Conservation (phyloP, 768 basidiomycete species). For the Mycena vulgaris region DNA sequence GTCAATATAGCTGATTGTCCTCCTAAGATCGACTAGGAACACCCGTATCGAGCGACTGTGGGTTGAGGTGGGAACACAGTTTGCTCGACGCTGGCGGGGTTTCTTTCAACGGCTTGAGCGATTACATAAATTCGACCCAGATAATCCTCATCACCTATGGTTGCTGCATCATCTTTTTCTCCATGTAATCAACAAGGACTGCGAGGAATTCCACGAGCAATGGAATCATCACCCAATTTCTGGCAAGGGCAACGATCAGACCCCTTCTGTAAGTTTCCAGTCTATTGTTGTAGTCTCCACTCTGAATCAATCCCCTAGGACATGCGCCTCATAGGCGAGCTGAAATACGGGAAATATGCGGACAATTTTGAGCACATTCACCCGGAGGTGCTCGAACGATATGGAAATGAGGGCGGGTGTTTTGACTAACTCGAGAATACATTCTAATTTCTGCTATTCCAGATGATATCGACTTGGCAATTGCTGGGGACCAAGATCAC, state of each 20-base stretch:
- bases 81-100: constrained; percentile 46
- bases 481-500: constrained; percentile 8
- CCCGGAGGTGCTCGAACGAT: constrained; percentile 17
- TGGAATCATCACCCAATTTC: constrained; percentile 53
- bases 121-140: constrained; percentile 42
- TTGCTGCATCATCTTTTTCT: constrained; percentile 42
- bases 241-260: constrained; percentile 37
- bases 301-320: constrained; percentile 13
- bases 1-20: background rate
- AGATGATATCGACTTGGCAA: constrained; percentile 7
- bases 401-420: constrained; percentile 9
- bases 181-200: constrained; percentile 46
- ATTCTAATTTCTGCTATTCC: background rate
- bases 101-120: constrained; percentile 49
- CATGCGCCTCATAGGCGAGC: constrained; percentile 18
- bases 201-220: constrained; percentile 41
- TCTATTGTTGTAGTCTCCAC: no score
- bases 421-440: background rate
- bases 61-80: constrained; percentile 50
- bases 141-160: constrained; percentile 27
- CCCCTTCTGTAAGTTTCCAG: constrained; percentile 19
- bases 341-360: constrained; percentile 29
- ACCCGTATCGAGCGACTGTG: constrained; percentile 36
- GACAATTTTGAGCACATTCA: constrained; percentile 26
- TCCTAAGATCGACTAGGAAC: constrained; percentile 41